These are phyloP conservation scores for Dendrocalamus latiflorus DNA, from an alignment of 202 grass and related monocot species.

Conservation along the genomic window DNA sequence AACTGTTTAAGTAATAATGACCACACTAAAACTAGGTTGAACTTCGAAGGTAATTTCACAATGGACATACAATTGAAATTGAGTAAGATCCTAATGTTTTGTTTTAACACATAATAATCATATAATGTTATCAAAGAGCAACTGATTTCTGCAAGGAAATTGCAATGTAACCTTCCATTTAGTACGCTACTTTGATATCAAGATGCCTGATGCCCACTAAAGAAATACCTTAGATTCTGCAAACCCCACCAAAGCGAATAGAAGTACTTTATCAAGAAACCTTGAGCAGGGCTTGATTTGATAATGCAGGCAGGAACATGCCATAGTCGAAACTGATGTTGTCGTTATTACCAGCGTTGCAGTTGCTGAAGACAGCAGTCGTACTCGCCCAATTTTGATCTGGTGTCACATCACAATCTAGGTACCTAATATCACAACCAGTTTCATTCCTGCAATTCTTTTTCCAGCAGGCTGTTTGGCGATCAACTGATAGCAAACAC, in stretches of 20 bases:
- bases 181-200: background rate
- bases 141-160: background rate
- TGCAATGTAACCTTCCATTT: background rate
- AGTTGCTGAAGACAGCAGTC: conserved; percentile 50
- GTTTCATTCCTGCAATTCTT: conserved; percentile 52
- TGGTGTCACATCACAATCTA: conserved; percentile 53
- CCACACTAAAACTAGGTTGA: background rate
- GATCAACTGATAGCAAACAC: conserved; percentile 80
- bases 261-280: conserved; percentile 82
- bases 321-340: conserved; percentile 57
- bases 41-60: background rate
- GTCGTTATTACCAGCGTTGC: conserved; percentile 6
- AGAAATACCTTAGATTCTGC: conserved; percentile 85
- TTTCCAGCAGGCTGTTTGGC: conserved; percentile 93
- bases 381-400: conserved; percentile 31
- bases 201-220: background rate
- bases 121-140: background rate
- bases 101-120: background rate
- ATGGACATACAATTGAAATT: background rate
- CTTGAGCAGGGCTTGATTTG: conserved; percentile 53
- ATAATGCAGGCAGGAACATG: conserved; percentile 69
- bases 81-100: background rate
- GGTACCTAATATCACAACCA: conserved; percentile 47
- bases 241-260: conserved; percentile 99
- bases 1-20: background rate